Conservation (phyloP, 495 filamentous ascomycete species). For the Penicillium desertorum region DNA sequence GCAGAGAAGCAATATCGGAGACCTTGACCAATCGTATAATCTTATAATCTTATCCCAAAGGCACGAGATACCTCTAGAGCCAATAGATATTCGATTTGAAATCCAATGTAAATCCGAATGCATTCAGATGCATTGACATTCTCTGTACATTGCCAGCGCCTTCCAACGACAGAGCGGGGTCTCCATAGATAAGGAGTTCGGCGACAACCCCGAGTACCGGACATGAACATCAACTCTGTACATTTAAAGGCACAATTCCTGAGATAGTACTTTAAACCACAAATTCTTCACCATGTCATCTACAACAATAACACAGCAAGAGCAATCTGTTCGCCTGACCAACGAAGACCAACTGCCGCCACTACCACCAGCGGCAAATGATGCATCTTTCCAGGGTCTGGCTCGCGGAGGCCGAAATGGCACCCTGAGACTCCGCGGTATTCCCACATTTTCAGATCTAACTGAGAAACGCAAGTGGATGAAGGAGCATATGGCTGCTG, state of each 20-base stretch:
- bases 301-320: constrained; percentile 22
- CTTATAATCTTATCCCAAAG: not conserved
- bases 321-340: constrained; percentile 22
- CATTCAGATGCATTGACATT: not conserved
- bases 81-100: not conserved
- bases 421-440: constrained; percentile 50
- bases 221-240: not conserved
- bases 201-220: not conserved
- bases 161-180: constrained; percentile 19
- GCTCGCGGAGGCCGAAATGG: constrained; percentile 43
- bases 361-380: constrained; percentile 26
- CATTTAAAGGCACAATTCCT: not conserved
- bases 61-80: not conserved
- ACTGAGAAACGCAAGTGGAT: constrained; percentile 64
- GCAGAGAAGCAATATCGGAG: not conserved
- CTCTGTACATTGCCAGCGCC: constrained; percentile 3
- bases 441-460: constrained; percentile 58
- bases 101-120: not conserved
- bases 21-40: not conserved
- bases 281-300: constrained; percentile 21
- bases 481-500: constrained; percentile 70
- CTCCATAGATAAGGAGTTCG: constrained; percentile 22
- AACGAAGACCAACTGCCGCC: constrained; percentile 25
- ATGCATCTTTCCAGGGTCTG: constrained; percentile 38
- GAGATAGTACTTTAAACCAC: not conserved